Base-by-base conservation (phyloP, 176 grass and related monocot genomes). In the Alloteropsis semialata region DNA sequence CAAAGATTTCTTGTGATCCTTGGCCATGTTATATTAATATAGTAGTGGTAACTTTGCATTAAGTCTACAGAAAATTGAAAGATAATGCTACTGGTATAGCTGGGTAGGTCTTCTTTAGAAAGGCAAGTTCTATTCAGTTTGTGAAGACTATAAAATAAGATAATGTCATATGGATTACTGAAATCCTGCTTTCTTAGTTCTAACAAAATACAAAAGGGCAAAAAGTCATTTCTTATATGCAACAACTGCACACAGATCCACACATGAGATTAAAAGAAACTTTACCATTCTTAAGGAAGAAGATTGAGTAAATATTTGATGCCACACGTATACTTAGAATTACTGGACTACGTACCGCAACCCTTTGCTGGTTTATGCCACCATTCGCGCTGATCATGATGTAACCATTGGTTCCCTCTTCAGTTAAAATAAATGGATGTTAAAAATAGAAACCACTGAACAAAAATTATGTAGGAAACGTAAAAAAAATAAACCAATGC, bases 301-400 rank as follows among this genome's bases (percentile, higher is more conserved):
- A n/a, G 24, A 24, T 39, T 58, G 37, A 58, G 76, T 69, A 87
- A 8, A 57, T n/a, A 58, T 54, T 53, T 58, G 6, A 74, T 67
- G 60, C 28, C 27, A 66, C 10, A 66, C 14, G 46, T 44, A 14
- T 76, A 72, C 7, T 80, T 73, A 64, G 18, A 44, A 33, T 28
- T 59, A 55, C 37, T 44, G 51, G 29, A 78, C 59, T 78, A 87
- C 92, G 95, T 83, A 98, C 96, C 67, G 96, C 96, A 46, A 98
- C 96, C 67, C 96, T 92, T 84, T 96, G 93, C 80, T 98, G 96
- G 72, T 98, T 98, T 87, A 98, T 98, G 54, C 96, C 96, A 79
- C 96, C 96, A 90, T 95, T 98, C 69, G 93, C 93, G 85, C 93
- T 96, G 45, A 98, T 88, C 87, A 95, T 75, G 82, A 96, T 95